Conservation (phyloP, 208 protist genomes). For the Acanthamoeba triangularis region DNA sequence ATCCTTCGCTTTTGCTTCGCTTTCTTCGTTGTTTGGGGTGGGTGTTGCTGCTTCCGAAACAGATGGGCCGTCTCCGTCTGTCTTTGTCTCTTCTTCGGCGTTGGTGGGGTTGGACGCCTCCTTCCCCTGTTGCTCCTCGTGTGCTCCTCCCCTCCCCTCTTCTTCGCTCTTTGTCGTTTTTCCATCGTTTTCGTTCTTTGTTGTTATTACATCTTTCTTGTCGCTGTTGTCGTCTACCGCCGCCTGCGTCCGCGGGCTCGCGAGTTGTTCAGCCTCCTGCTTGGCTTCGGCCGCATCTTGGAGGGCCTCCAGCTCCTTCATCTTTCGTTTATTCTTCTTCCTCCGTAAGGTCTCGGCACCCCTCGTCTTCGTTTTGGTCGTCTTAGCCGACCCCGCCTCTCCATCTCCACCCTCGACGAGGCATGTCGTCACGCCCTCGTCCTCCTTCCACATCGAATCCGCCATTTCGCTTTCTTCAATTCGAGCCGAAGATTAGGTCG, state of each 20-base stretch:
- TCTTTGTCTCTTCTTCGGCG: neutral
- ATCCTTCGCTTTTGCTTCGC: neutral
- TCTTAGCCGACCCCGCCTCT: neutral
- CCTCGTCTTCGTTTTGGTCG: neutral
- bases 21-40: neutral
- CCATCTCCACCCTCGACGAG: neutral
- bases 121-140: too few species aligned
- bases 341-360: neutral
- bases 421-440: neutral
- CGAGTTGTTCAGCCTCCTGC: too few species aligned
- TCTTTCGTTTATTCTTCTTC: constrained; percentile 1
- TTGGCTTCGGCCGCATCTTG: neutral
- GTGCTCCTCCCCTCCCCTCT: too few species aligned
- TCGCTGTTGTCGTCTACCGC: too few species aligned
- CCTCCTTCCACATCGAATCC: neutral
- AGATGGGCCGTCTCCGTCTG: neutral
- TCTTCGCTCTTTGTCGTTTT: too few species aligned
- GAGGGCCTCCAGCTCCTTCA: neutral
- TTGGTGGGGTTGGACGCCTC: too few species aligned
- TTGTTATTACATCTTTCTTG: too few species aligned
- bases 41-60: neutral
- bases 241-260: neutral
- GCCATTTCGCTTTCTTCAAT: neutral
- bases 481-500: neutral
- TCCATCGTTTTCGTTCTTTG: too few species aligned